phyloP scores from a whole-genome alignment of 2,329 filamentous ascomycete species.

The Xylariaceae sp. region DNA sequence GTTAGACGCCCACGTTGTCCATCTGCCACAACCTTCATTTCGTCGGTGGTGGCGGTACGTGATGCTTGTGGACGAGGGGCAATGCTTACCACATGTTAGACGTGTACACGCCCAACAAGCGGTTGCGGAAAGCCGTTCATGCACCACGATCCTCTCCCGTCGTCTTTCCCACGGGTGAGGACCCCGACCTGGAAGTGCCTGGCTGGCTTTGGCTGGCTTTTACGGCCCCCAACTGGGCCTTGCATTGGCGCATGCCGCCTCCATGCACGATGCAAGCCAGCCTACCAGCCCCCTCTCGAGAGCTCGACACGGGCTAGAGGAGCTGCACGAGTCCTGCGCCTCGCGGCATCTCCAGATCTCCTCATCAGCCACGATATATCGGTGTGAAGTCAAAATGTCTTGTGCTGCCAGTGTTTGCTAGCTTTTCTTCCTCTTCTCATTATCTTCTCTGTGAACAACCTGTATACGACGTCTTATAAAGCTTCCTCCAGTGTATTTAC shows the following conservation, averaged over 20 bases:
- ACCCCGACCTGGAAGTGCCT: too few relatives aligned
- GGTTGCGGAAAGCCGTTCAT: too few relatives aligned
- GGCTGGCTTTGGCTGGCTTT: not conserved
- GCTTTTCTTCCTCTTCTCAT: too few relatives aligned
- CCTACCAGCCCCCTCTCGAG: conserved; percentile 13
- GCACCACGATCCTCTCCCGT: too few relatives aligned
- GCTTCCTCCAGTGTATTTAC: too few relatives aligned
- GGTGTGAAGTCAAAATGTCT: too few relatives aligned
- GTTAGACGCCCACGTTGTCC: not conserved
- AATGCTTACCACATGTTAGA: too few relatives aligned
- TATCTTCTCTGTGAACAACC: too few relatives aligned
- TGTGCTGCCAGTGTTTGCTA: too few relatives aligned
- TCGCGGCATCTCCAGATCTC: conserved; percentile 15
- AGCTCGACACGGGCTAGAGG: conserved; percentile 2
- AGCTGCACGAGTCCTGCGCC: conserved; percentile 13
- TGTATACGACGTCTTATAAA: too few relatives aligned
- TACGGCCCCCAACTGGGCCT: conserved; percentile 15
- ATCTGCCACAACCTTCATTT: not conserved
- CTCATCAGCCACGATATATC: not conserved
- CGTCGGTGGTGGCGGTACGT: not conserved
- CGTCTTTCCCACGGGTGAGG: not conserved
- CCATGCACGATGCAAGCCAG: conserved; percentile 9
- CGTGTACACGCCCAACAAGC: too few relatives aligned
- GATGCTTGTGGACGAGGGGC: too few relatives aligned
- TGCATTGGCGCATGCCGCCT: conserved; percentile 8